These are phyloP conservation scores for Pleurotus platypus DNA, from an alignment of 768 basidiomycete genomes.

Conservation along the genomic window DNA sequence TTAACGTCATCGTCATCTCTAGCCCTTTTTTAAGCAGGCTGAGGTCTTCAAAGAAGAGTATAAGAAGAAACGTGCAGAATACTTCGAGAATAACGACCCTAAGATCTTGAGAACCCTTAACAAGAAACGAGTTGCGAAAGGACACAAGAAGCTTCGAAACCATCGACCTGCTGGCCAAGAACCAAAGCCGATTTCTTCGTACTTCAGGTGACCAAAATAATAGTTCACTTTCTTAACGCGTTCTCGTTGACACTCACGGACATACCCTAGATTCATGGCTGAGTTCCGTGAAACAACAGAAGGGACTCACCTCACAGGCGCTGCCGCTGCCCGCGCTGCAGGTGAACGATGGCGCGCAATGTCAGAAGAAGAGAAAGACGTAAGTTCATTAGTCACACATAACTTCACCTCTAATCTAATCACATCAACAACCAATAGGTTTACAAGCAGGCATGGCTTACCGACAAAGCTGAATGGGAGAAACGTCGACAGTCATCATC, in stretches of 20 bases:
- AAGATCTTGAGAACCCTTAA: slow-evolving; percentile 26
- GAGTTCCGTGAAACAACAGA: neutral
- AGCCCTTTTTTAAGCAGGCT: slow-evolving; percentile 19
- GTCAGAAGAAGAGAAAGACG: slow-evolving; percentile 27
- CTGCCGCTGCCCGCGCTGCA: slow-evolving; percentile 11
- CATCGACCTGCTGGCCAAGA: slow-evolving; percentile 1
- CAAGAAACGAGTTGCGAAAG: slow-evolving; percentile 21
- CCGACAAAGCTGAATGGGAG: neutral
- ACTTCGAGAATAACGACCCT: slow-evolving; percentile 18
- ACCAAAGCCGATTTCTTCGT: slow-evolving; percentile 13
- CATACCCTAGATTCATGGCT: slow-evolving; percentile 13
- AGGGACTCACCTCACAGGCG: neutral
- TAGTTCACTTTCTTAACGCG: neutral
- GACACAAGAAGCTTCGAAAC: slow-evolving; percentile 15
- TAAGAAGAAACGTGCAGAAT: slow-evolving; percentile 19
- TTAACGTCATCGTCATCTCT: neutral
- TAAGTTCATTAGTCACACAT: slow-evolving; percentile 7
- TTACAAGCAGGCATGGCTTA: neutral
- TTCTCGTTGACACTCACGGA: neutral
- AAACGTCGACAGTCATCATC: neutral
- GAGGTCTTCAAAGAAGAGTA: slow-evolving; percentile 16
- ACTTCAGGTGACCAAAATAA: slow-evolving; percentile 16
- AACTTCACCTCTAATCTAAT: neutral
- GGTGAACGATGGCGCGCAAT: slow-evolving; percentile 26
- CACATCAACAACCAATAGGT: neutral